Conservation (phyloP, 257 asterid genomes). For the Salvia splendens region DNA sequence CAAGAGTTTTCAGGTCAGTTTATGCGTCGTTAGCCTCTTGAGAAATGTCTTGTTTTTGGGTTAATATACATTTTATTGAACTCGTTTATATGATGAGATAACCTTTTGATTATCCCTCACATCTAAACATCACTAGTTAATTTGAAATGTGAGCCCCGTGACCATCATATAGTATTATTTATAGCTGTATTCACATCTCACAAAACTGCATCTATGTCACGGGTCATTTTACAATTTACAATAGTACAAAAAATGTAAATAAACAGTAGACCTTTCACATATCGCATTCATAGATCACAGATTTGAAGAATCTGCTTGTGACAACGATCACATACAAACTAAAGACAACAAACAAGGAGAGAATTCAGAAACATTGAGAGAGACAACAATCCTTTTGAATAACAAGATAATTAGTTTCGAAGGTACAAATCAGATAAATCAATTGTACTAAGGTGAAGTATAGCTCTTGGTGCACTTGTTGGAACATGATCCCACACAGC, state of each 20-base stretch:
- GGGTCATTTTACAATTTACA: constrained; percentile 23
- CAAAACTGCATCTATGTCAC: constrained; percentile 26
- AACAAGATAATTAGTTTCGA: neutral
- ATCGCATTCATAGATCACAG: neutral
- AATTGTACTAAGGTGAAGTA: constrained; percentile 40
- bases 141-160: constrained; percentile 4
- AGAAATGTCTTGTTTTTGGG: constrained; percentile 29
- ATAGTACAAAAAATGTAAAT: neutral
- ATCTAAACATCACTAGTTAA: neutral
- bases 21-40: constrained; percentile 27
- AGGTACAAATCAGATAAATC: neutral
- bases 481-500: constrained; percentile 89
- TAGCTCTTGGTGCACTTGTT: constrained; percentile 64
- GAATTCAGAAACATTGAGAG: neutral
- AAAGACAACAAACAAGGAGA: neutral
- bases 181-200: neutral
- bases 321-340: neutral
- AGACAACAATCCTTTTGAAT: neutral
- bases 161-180: neutral
- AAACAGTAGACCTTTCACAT: neutral
- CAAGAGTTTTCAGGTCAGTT: constrained; percentile 23
- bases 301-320: neutral
- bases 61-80: constrained; percentile 15
- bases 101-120: neutral
- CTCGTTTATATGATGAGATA: constrained; percentile 17